Evolutionary conservation across 1,139 yeast genomes (phyloP).

Genomic region (Magnusiomyces fungicola): DNA sequence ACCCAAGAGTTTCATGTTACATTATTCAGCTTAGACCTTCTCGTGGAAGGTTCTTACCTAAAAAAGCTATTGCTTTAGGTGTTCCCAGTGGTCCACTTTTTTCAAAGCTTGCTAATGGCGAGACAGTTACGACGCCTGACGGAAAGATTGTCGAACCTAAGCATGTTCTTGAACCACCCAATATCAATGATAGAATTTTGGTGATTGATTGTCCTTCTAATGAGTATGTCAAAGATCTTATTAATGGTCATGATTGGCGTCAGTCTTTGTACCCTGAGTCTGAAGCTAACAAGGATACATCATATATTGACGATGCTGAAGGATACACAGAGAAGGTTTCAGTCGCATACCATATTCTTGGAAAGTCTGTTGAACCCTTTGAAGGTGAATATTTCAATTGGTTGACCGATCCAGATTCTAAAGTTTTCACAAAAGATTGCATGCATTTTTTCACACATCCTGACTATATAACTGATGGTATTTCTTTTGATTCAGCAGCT

Average conservation of each 20-base stretch:
- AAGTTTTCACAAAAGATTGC: conserved; percentile 42
- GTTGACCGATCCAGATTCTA: conserved; percentile 34
- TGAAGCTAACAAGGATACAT: conserved; percentile 7
- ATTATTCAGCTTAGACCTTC: conserved; percentile 57
- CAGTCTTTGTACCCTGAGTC: conserved; percentile 9
- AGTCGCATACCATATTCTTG: conserved; percentile 65
- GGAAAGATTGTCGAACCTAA: conserved; percentile 58
- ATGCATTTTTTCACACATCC: conserved; percentile 68
- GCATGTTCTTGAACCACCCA: conserved; percentile 63
- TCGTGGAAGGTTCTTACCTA: conserved; percentile 69
- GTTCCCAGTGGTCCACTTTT: conserved; percentile 59
- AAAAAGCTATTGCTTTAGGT: conserved; percentile 60
- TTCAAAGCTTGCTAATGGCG: conserved; percentile 54
- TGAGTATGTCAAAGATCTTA: conserved; percentile 37
- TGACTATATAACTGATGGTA: conserved; percentile 50
- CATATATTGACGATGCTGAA: not conserved
- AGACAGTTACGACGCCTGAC: conserved; percentile 47
- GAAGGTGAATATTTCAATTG: conserved; percentile 38
- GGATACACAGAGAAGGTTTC: conserved; percentile 16
- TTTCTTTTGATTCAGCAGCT: conserved; percentile 53
- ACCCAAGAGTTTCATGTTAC: conserved; percentile 43
- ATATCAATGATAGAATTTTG: conserved; percentile 51
- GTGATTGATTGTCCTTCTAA: conserved; percentile 66
- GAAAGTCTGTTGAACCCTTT: conserved; percentile 50
- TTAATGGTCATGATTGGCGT: conserved; percentile 13